Conservation (phyloP, 805 yeast species). For the Suhomyces emberorum region DNA sequence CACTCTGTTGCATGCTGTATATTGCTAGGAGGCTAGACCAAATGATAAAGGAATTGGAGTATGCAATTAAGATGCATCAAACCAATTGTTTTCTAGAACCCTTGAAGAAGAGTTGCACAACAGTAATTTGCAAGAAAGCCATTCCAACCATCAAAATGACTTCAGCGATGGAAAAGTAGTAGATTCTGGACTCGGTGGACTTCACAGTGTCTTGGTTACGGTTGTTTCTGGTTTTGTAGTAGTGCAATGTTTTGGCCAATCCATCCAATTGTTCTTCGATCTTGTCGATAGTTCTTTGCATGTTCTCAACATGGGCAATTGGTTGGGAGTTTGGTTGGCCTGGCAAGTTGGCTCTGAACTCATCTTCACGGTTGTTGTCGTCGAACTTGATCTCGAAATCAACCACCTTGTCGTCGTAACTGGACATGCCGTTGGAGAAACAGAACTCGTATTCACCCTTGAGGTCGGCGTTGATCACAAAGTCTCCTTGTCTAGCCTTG, state of each 20-base stretch:
- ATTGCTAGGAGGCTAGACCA: too few species aligned
- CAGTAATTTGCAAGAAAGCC: constrained; percentile 65
- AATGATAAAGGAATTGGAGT: background rate
- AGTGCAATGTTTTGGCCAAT: constrained; percentile 60
- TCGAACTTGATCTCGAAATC: constrained; percentile 72
- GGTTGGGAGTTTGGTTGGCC: constrained; percentile 46
- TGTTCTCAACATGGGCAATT: constrained; percentile 49
- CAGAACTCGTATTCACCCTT: constrained; percentile 87
- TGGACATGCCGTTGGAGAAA: constrained; percentile 76
- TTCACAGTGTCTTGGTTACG: constrained; percentile 87
- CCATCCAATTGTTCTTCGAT: constrained; percentile 60
- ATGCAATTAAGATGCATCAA: constrained; percentile 15
- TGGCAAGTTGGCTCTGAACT: constrained; percentile 63
- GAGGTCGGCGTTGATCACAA: constrained; percentile 59
- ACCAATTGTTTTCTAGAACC: constrained; percentile 68
- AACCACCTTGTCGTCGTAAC: constrained; percentile 76
- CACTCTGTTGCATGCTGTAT: too few species aligned
- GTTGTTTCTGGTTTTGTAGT: constrained; percentile 85
- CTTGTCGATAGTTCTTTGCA: constrained; percentile 51
- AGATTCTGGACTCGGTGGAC: constrained; percentile 74
- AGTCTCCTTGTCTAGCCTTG: constrained; percentile 77
- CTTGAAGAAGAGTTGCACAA: constrained; percentile 69
- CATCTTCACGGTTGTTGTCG: constrained; percentile 24
- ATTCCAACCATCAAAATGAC: constrained; percentile 70
- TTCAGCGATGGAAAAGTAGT: constrained; percentile 71